Base-by-base conservation (phyloP, 257 asterid genomes). In the Gynochthodes officinalis region DNA sequence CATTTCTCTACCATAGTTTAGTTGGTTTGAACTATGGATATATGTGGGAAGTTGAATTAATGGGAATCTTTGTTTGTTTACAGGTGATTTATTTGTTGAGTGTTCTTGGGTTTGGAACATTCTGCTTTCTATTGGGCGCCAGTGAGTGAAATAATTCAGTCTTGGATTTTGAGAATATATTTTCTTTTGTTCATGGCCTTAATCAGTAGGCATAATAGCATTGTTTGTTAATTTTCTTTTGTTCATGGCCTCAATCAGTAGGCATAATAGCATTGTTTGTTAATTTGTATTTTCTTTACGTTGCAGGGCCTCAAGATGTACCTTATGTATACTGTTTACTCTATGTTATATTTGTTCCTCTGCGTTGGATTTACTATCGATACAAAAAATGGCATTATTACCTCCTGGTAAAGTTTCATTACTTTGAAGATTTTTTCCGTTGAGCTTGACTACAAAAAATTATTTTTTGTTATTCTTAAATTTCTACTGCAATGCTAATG, bases 301-400 rank as follows among this genome's bases (percentile, higher is more conserved):
- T 64, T 44, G 73, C 90, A 94, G 99, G 99, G 90, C 99, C 98
- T 1, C 96, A 94, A 77, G 99, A 88, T 75, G 87, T 94, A 42
- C 95, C 92, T 21, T 94, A 94, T 75, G 74, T 88, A 42, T 94
- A 91, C 58, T 91, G 99, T 82, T 48, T 91, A 80, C 89, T 91
- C 79, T 94, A 89, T 78, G 84, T 91, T 52, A 88, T 86, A 64
- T 94, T 94, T n/a, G 99, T 94, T 73, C 99, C 99, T 60, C 91
- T 89, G 69, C 87, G 99, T 50, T 95, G 99, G 99, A 90, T 95
- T 70, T 95, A 95, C 66, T 95, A 95, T 79, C 83, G 97, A 66
- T 95, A 95, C 87, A 95, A 90, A 87, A 95, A 95, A 78, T 95
- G 97, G 98, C 99, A 95, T 81, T 95, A 95, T 78, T 95, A 95